Percentiles rank a stretch among this genome's conserved stretches.
Evolutionary conservation across 371 early-diverging fungal genomes (phyloP).

Genomic region (Lichtheimia hyalospora): DNA sequence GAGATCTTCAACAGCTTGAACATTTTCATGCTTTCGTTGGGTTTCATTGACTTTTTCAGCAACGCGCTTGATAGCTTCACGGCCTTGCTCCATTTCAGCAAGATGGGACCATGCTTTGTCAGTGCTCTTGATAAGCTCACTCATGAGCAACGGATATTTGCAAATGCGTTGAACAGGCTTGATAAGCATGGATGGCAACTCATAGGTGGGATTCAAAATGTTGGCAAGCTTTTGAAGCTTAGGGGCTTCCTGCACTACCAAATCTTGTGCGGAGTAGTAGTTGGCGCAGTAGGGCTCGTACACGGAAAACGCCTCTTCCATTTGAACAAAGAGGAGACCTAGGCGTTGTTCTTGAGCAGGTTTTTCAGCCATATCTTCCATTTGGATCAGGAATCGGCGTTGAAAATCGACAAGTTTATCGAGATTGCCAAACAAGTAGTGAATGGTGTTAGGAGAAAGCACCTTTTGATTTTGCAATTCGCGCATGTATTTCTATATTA

Average conservation of each 20-base stretch:
- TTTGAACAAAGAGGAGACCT: conserved; percentile 76
- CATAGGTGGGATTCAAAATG: conserved; percentile 82
- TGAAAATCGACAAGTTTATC: conserved; percentile 94
- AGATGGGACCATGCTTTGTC: conserved; percentile 68
- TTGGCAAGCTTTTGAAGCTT: conserved; percentile 59
- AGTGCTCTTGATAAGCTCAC: conserved; percentile 82
- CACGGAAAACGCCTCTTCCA: conserved; percentile 87
- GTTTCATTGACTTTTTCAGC: conserved; percentile 92
- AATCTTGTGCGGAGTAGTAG: conserved; percentile 75
- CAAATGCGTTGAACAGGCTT: conserved; percentile 97
- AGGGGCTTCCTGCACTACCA: conserved; percentile 53
- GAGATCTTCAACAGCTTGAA: conserved; percentile 73
- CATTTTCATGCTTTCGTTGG: conserved; percentile 86
- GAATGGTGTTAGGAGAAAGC: conserved; percentile 73
- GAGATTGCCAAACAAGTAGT: conserved; percentile 90
- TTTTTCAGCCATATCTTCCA: conserved; percentile 83
- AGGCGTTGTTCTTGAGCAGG: conserved; percentile 82
- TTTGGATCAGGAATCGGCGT: conserved; percentile 87
- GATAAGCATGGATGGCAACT: conserved; percentile 89
- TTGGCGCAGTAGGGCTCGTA: conserved; percentile 96
- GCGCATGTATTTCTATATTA: conserved; percentile 55
- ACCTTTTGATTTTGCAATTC: conserved; percentile 59
- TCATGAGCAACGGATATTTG: conserved; percentile 91
- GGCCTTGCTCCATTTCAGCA: conserved; percentile 77
- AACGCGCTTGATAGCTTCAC: conserved; percentile 82